Base-by-base conservation (phyloP, 1,139 yeast species). In the Blastobotrys buckinghamii region DNA sequence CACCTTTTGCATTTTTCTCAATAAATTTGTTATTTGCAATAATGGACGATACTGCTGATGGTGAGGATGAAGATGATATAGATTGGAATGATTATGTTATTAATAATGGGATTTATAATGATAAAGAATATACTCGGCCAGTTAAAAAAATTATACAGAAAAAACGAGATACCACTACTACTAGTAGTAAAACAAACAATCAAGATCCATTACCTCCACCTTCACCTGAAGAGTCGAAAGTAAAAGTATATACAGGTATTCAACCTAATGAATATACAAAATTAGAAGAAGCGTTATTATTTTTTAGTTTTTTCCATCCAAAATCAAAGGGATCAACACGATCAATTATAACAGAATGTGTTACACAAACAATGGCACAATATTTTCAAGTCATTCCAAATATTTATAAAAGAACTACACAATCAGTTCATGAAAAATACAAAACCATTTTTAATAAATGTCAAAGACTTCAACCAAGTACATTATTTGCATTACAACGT, bases 281-380 rank as follows among this genome's bases (percentile, higher is more conserved):
- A 24, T 33, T 45, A 9, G 48, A 45, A 20, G 36, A 40, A 9
- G 48, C 48, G 15, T 40, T 41, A 9, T 15, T 40, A 8, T 22
- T 45, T 32, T 27, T 36, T 9, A 44, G 40, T 10, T 13, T 36
- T 30, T 24, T 27, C 7, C 48, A 45, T 22, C 36, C 24, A 2
- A 22, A 29, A 27, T 24, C 48, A 2, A 15, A 22, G 15, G 39
- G 24, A 16, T 26, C 32, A 9, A 20, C 20, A 24, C n/a, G 39
- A 12, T 22, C 47, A n/a, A 32, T 44, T 6, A 32, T 44, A 12
- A 19, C 17, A 1, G 38, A 38, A 33, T 44, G 47, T 32, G 34
- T 44, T 6, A 7, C 13, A 6, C 47, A 37, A 22, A 44, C 47
- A 7, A n/a, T 44, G 32, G 39, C 5, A 12, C 32, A 15, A 5